Evolutionary conservation across 2,329 filamentous ascomycete species (phyloP).

Genomic region (Cytospora chrysosperma): DNA sequence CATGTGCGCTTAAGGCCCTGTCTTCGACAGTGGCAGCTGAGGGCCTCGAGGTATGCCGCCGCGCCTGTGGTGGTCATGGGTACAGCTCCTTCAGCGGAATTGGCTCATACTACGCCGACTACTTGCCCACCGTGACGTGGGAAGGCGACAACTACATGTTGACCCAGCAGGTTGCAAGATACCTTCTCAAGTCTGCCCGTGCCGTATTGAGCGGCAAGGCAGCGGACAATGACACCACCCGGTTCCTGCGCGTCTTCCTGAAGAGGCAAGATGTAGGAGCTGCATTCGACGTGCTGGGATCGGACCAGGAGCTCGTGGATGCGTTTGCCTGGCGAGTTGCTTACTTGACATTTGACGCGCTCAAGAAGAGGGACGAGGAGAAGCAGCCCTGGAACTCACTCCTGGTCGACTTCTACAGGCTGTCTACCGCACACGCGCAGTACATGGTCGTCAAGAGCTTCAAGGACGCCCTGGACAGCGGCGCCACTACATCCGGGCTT

Average conservation of each 20-base stretch:
- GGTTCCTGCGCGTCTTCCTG: conserved; percentile 64
- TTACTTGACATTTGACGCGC: conserved; percentile 72
- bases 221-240: conserved; percentile 62
- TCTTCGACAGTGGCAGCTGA: conserved; percentile 71
- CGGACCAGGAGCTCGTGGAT: conserved; percentile 67
- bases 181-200: conserved; percentile 73
- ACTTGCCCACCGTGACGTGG: conserved; percentile 68
- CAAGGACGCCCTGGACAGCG: conserved; percentile 42
- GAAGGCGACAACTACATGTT: conserved; percentile 84
- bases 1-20: conserved; percentile 72
- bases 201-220: conserved; percentile 65
- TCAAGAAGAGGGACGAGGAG: conserved; percentile 71
- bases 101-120: conserved; percentile 71
- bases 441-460: conserved; percentile 80
- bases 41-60: conserved; percentile 71
- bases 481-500: conserved; percentile 49
- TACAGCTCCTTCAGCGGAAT: conserved; percentile 77
- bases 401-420: conserved; percentile 74
- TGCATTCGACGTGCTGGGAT: conserved; percentile 71
- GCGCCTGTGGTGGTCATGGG: conserved; percentile 75
- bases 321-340: conserved; percentile 76
- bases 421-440: conserved; percentile 72
- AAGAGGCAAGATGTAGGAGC: conserved; percentile 66
- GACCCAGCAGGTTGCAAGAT: conserved; percentile 74
- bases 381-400: conserved; percentile 77